A percentile compares a stretch with the other conserved stretches of the same genome.
Evolutionary conservation across 768 basidiomycete species (phyloP).

Genomic region (Guyanaporus albipodus): DNA sequence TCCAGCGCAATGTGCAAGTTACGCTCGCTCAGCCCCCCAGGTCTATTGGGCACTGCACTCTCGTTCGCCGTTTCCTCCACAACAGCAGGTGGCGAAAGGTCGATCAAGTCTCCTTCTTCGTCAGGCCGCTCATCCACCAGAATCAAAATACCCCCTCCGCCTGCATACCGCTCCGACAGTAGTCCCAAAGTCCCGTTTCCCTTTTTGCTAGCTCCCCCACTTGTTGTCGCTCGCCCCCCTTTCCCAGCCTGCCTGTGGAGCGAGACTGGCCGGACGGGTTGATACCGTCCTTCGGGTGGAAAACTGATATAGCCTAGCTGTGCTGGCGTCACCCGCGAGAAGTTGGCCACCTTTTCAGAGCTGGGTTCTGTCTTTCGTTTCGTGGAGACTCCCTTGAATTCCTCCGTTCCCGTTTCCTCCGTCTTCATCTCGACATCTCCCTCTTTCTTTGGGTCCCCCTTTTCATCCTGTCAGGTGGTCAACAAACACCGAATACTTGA

Average conservation of each 20-base stretch:
- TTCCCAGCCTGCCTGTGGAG: conserved; percentile 34
- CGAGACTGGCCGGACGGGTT: conserved; percentile 82
- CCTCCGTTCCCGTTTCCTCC: conserved; percentile 53
- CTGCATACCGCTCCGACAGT: conserved; percentile 59
- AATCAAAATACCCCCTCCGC: conserved; percentile 87
- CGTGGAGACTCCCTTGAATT: conserved; percentile 47
- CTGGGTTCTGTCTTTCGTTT: conserved; percentile 70
- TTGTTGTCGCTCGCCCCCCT: conserved; percentile 29
- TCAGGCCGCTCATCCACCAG: conserved; percentile 69
- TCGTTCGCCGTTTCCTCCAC: conserved; percentile 19
- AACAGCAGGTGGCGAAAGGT: conserved; percentile 43
- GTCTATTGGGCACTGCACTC: conserved; percentile 29
- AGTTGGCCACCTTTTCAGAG: conserved; percentile 76
- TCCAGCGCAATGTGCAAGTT: conserved; percentile 63
- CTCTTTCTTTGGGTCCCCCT: conserved; percentile 50
- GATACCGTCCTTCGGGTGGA: conserved; percentile 73
- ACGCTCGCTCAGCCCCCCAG: conserved; percentile 17
- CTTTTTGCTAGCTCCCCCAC: conserved; percentile 28
- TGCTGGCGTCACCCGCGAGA: conserved; percentile 87
- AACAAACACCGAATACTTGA: conserved; percentile 5
- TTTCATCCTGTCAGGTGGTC: conserved; percentile 46
- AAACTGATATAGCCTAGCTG: conserved; percentile 86
- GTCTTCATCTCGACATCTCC: conserved; percentile 79
- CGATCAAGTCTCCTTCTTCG: conserved; percentile 72
- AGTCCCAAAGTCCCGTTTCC: conserved; percentile 30